Conservation (phyloP, 2,329 filamentous ascomycete species). For the Calonectria multiphialidica region DNA sequence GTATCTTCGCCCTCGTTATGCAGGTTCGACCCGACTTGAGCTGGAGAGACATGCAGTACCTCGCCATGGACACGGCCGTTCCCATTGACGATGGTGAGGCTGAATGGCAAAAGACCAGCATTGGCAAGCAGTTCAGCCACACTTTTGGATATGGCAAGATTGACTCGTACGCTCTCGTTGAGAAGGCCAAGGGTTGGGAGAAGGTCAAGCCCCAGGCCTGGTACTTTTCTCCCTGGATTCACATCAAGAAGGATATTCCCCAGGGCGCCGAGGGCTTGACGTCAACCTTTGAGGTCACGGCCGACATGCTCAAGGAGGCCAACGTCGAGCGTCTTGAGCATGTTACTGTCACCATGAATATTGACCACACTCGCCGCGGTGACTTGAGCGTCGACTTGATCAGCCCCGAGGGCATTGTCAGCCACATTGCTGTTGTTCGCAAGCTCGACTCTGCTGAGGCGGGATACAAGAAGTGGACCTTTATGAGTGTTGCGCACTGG, state of each 20-base stretch:
- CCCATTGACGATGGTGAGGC: constrained; percentile 77
- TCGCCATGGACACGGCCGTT: constrained; percentile 86
- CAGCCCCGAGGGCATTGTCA: constrained; percentile 85
- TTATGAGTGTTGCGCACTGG: constrained; percentile 99
- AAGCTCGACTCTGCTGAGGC: constrained; percentile 72
- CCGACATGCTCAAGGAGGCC: constrained; percentile 82
- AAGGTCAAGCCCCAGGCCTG: constrained; percentile 95
- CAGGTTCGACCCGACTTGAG: constrained; percentile 86
- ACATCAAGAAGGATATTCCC: constrained; percentile 87
- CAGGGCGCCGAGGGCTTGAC: constrained; percentile 85
- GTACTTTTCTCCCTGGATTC: constrained; percentile 94
- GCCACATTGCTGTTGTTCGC: constrained; percentile 84
- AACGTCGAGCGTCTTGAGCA: constrained; percentile 93
- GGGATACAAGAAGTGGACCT: constrained; percentile 96
- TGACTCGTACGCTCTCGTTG: constrained; percentile 87
- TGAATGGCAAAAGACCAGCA: constrained; percentile 85
- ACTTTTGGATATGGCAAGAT: constrained; percentile 97
- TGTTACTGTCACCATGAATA: constrained; percentile 97
- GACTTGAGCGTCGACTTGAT: constrained; percentile 93
- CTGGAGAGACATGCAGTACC: constrained; percentile 95
- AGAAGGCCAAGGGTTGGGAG: constrained; percentile 86
- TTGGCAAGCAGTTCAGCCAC: constrained; percentile 91
- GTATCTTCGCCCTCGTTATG: constrained; percentile 90
- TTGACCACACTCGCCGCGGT: constrained; percentile 87
- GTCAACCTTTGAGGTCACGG: constrained; percentile 84